These are phyloP conservation scores for Colletotrichum viniferum DNA, from an alignment of 2,329 filamentous ascomycete species.

Conservation along the genomic window DNA sequence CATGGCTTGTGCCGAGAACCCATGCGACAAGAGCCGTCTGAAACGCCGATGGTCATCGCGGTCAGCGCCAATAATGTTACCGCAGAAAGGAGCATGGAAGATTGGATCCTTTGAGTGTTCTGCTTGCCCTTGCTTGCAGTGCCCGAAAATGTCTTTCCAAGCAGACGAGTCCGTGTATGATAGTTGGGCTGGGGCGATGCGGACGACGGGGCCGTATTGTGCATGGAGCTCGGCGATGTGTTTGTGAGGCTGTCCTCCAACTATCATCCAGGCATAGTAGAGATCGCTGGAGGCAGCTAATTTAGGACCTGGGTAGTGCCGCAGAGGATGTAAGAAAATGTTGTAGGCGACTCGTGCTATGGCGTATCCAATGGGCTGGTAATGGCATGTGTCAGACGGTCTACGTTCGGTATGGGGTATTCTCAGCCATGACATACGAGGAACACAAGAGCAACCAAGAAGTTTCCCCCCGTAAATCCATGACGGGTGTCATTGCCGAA, in stretches of 20 bases:
- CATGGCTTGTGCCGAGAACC: conserved; percentile 26
- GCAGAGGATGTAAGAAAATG: conserved; percentile 2
- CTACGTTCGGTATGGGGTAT: not conserved
- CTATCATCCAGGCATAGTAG: not conserved
- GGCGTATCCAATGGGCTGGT: not conserved
- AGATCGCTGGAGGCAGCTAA: not conserved
- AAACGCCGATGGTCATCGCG: not conserved
- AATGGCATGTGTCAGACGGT: not conserved
- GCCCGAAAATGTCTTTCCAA: not conserved
- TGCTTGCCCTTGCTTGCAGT: not conserved
- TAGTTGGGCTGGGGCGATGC: conserved; percentile 4
- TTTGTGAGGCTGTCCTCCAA: not conserved
- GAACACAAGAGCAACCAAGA: not conserved
- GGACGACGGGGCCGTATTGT: not conserved
- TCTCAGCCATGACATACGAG: not conserved
- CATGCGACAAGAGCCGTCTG: conserved; percentile 18
- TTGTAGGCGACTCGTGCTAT: not conserved
- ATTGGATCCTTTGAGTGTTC: not conserved
- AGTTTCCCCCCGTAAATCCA: not conserved
- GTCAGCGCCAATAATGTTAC: not conserved
- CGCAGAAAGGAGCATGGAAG: not conserved
- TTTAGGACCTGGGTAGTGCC: conserved; percentile 3
- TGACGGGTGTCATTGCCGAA: not conserved
- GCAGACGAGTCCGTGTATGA: not conserved
- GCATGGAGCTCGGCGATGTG: not conserved